Percentiles rank a stretch among this genome's conserved stretches.
Conservation (phyloP, 805 yeast genomes). For the Yarrowia porcina region DNA sequence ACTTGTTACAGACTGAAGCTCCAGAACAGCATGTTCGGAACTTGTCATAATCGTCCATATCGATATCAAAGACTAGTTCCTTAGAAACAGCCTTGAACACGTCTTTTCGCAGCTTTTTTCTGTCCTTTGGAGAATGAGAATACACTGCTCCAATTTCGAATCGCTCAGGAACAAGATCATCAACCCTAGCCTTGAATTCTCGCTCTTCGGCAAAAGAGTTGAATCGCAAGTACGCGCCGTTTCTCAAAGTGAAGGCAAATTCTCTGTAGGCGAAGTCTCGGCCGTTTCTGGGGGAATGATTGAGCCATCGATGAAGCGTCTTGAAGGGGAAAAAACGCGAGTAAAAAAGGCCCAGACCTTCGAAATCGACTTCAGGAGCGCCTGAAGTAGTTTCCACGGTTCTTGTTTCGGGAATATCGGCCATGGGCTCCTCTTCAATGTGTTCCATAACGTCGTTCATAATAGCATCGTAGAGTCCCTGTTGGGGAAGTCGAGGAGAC, state of each 20-base stretch:
- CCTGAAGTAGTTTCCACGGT: not conserved
- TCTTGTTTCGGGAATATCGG: not conserved
- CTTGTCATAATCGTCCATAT: slow-evolving; percentile 94
- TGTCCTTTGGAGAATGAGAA: slow-evolving; percentile 78
- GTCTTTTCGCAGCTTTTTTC: slow-evolving; percentile 64
- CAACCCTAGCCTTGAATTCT: slow-evolving; percentile 76
- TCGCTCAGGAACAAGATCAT: slow-evolving; percentile 74
- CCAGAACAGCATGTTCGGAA: slow-evolving; percentile 90
- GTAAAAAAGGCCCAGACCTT: slow-evolving; percentile 32
- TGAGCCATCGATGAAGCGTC: slow-evolving; percentile 81
- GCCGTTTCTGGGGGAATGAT: slow-evolving; percentile 74
- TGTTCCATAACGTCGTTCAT: slow-evolving; percentile 14
- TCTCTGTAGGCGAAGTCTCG: slow-evolving; percentile 84
- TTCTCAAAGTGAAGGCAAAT: slow-evolving; percentile 83
- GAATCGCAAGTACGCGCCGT: slow-evolving; percentile 89
- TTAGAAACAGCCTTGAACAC: slow-evolving; percentile 78
- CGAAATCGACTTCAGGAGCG: slow-evolving; percentile 9
- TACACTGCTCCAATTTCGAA: slow-evolving; percentile 95
- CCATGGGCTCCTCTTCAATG: not conserved
- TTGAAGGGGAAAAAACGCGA: slow-evolving; percentile 64
- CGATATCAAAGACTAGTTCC: slow-evolving; percentile 93
- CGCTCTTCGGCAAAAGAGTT: slow-evolving; percentile 64
- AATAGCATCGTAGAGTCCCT: slow-evolving; percentile 1
- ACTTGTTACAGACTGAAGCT: slow-evolving; percentile 77
- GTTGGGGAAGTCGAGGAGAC: slow-evolving; percentile 11